Conservation (phyloP, 805 yeast species). For the Candida silvicultrix region DNA sequence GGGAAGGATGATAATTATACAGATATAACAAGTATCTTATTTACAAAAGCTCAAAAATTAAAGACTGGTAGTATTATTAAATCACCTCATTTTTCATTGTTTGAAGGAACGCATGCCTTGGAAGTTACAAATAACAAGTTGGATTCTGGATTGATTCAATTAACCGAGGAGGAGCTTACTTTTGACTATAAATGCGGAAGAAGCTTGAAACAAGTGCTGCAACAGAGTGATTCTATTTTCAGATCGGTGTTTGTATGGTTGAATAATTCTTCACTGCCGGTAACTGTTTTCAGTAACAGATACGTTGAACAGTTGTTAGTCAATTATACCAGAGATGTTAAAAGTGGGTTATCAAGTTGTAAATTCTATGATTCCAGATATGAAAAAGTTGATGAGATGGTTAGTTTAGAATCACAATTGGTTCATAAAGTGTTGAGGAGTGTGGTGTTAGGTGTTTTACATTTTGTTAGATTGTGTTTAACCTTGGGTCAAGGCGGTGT, state of each 20-base stretch:
- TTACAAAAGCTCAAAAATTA: constrained; percentile 31
- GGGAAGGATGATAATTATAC: constrained; percentile 16
- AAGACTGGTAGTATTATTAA: constrained; percentile 52
- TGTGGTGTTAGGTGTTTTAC: constrained; percentile 46
- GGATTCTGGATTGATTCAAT: constrained; percentile 68
- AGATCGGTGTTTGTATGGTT: constrained; percentile 67
- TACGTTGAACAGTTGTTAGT: constrained; percentile 57
- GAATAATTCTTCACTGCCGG: constrained; percentile 65
- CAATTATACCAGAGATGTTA: constrained; percentile 27
- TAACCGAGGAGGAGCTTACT: constrained; percentile 35
- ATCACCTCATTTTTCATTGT: constrained; percentile 53
- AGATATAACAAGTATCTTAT: constrained; percentile 55
- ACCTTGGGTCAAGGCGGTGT: constrained; percentile 49
- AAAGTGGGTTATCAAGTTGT: constrained; percentile 7
- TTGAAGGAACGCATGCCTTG: constrained; percentile 84
- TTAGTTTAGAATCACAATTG: constrained; percentile 12
- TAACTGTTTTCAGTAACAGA: constrained; percentile 69
- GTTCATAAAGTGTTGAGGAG: constrained; percentile 47
- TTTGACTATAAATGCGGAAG: constrained; percentile 39
- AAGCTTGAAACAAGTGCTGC: constrained; percentile 35
- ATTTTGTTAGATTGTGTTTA: constrained; percentile 42
- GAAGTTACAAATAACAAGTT: constrained; percentile 67
- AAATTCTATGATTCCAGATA: constrained; percentile 5
- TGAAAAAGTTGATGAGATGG: constrained; percentile 1
- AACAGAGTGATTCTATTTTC: constrained; percentile 48